Evolutionary conservation across 2,329 filamentous ascomycete genomes (phyloP), one percentile per base, ranked within the genome.

Genomic region (Verruconis gallopava): DNA sequence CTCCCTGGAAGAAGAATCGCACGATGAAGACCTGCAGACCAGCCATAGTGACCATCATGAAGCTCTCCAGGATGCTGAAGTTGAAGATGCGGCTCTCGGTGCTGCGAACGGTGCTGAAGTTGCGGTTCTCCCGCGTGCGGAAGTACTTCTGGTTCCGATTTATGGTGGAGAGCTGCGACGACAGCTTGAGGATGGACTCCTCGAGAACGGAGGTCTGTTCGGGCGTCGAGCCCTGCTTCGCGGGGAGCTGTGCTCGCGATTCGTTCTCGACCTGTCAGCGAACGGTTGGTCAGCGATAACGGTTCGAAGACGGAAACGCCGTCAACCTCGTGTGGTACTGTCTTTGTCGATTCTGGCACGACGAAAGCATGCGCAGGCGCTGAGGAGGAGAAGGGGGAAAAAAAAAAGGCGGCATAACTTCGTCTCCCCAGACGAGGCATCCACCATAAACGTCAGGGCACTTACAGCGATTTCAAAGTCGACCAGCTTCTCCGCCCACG

Each of bases 61-160:
- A 72, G 50, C 84, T 82, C 69, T 98, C 91, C 53, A 96, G 81
- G 57, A 98, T 70, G 60, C 85, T 93, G 63, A 98, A 94, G 66
- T 95, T 96, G 68, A 95, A 86, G 55, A 98, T 98, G 49, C 91
- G 75, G 60, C 77, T 77, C 71, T 98, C 91, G 32, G 91, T 98
- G 67, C 88, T 95, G 61, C 85, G 75, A 54, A 98, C 91, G 6
- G 91, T 98, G 67, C 85, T 93, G 67, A 98, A 96, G 67, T 98
- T 98, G 48, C 91, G 77, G 73, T 98, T 98, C 72, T 98, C 91
- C 51, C 91, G 79, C 2, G 91, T 98, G 48, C 93, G 83, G 78
- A 98, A 98, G 71, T 98, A 98, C 63, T 98, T 98, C 59, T 98
- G 91, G 69, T 94, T 95, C 56, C 91, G 77, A 33, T 84, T 86